Evolutionary conservation across 2,329 filamentous ascomycete genomes (phyloP).

Genomic region (Aspergillus carbonarius): DNA sequence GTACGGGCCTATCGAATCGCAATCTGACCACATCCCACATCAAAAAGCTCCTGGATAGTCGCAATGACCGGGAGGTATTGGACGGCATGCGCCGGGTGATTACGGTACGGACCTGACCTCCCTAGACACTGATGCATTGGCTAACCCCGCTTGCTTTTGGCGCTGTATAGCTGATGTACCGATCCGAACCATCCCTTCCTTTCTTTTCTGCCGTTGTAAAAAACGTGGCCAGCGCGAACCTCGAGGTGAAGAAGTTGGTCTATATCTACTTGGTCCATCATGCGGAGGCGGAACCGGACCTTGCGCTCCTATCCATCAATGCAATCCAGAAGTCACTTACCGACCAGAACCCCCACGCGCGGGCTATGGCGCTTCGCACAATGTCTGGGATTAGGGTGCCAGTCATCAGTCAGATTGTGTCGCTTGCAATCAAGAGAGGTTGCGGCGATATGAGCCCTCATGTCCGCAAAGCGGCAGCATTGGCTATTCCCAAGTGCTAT

Average conservation of each 20-base stretch:
- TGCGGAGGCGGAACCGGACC: slow-evolving; percentile 92
- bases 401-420: slow-evolving; percentile 96
- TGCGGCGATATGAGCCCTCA: slow-evolving; percentile 90
- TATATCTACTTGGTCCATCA: slow-evolving; percentile 98
- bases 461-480: slow-evolving; percentile 86
- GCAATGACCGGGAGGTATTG: slow-evolving; percentile 87
- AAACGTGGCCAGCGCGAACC: slow-evolving; percentile 89
- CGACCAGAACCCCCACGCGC: slow-evolving; percentile 84
- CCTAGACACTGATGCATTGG: slow-evolving; percentile 4
- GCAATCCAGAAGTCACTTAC: slow-evolving; percentile 97
- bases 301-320: slow-evolving; percentile 94
- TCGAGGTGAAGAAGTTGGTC: slow-evolving; percentile 96
- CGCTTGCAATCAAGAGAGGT: slow-evolving; percentile 91
- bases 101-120: slow-evolving; percentile 57
- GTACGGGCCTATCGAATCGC: slow-evolving; percentile 60
- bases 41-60: slow-evolving; percentile 91
- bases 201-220: slow-evolving; percentile 99
- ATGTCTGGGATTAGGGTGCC: slow-evolving; percentile 98
- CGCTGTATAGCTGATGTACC: slow-evolving; percentile 80
- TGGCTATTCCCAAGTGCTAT: slow-evolving; percentile 96
- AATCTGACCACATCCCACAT: slow-evolving; percentile 78
- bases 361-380: slow-evolving; percentile 87
- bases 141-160: slow-evolving; percentile 16
- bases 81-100: slow-evolving; percentile 88
- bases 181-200: slow-evolving; percentile 78